These are phyloP conservation scores for Apiospora malaysiana DNA, from an alignment of 2,329 filamentous ascomycete species.

Conservation along the genomic window DNA sequence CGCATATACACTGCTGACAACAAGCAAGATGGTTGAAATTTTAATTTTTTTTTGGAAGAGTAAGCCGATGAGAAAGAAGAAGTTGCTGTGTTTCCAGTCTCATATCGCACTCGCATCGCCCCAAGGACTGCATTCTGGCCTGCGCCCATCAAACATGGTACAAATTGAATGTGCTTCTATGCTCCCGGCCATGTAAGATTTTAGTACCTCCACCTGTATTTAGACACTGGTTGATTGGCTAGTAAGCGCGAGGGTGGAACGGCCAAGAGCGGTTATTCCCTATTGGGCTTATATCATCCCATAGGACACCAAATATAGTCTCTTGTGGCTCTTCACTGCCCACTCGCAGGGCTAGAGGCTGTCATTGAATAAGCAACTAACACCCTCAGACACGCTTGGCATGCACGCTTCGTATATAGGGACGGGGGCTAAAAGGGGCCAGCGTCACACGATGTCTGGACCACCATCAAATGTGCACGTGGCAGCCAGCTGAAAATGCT, in stretches of 20 bases:
- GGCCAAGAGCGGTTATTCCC: not conserved
- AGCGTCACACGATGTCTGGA: not conserved
- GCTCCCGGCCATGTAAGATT: not conserved
- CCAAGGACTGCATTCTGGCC: not conserved
- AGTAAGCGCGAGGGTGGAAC: not conserved
- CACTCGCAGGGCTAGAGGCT: not conserved
- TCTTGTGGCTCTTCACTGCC: slow-evolving; percentile 3
- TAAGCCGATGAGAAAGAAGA: not conserved
- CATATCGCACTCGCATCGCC: not conserved
- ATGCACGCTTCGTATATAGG: slow-evolving; percentile 9
- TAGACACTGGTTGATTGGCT: not conserved
- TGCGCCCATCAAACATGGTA: not conserved
- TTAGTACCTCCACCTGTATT: not conserved
- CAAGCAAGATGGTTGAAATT: not conserved
- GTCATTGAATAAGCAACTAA: not conserved
- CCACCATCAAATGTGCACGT: not conserved
- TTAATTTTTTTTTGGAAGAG: not conserved
- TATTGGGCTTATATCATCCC: not conserved
- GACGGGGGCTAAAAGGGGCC: not conserved
- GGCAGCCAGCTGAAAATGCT: not conserved
- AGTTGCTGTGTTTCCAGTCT: not conserved
- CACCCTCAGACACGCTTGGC: not conserved
- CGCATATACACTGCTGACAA: slow-evolving; percentile 2
- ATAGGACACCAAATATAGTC: not conserved
- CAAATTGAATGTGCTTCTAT: not conserved